Evolutionary conservation across 2,329 filamentous ascomycete genomes (phyloP), one percentile per base, ranked within the genome.

Genomic region (Fonsecaea erecta): DNA sequence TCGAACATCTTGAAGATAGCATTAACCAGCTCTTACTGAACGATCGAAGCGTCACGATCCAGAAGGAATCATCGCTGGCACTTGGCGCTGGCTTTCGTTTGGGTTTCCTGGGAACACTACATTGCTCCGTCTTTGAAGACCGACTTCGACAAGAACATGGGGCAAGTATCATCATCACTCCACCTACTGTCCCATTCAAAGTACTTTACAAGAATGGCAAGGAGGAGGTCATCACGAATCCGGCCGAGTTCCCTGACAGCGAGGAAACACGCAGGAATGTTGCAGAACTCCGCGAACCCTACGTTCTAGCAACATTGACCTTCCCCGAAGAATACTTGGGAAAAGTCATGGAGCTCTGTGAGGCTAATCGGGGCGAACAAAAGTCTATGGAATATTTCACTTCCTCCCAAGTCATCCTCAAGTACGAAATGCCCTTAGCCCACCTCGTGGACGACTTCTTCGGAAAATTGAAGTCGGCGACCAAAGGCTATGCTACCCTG

Each of bases 51-150:
- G 92, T 99, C 34, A 97, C 93, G 2, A 82, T 98, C 53, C 90
- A 93, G 72, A 98, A 98, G 76, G 95, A 98, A 75, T 92, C 91
- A 28, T 97, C 93, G 0, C 93, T 98, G 74, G 95, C 95, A 0
- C 83, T 99, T 0, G 95, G 95, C 0, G 91, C 94, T 0, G 95
- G 95, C 1, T 99, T 95, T 90, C 88, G 95, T 52, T 81, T 99
- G 11, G 95, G 95, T 0, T 99, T 99, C 74, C 80, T 99, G 2
- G 95, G 95, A n/a, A 98, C 93, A 12, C 82, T 99, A 54, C 95
- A 99, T 77, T 98, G 95, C 79, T 98, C 93, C n/a, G 95, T 99
- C 3, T 99, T 99, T 73, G 93, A 99, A 78, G 95, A 99, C 77
- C 90, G 95, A 0, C 80, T 99, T 60, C 88, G 92, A 51, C 93